Evolutionary conservation across 139 green algal species (phyloP).

Genomic region (Chlamydomonas asymmetrica): DNA sequence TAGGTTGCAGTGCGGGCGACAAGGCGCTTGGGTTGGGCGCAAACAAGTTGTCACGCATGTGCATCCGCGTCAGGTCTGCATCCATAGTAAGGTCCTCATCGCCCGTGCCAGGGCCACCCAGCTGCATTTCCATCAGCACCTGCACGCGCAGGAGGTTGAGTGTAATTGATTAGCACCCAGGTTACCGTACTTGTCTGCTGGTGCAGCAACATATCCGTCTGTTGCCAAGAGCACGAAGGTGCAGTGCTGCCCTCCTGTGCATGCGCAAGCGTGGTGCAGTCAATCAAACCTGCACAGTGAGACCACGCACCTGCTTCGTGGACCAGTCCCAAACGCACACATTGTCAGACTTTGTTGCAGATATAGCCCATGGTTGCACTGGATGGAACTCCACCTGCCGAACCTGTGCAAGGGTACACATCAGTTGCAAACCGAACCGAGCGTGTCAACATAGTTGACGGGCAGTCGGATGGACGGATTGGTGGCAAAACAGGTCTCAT

Average conservation of each 20-base stretch:
- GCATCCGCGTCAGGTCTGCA: slow-evolving; percentile 35
- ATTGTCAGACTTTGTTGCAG: slow-evolving; percentile 42
- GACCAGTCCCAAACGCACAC: slow-evolving; percentile 53
- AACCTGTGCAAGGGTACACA: slow-evolving; percentile 28
- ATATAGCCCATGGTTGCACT: slow-evolving; percentile 49
- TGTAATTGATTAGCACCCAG: no score
- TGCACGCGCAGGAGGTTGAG: no score
- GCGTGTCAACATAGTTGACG: not conserved
- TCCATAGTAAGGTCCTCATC: slow-evolving; percentile 42
- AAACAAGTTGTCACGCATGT: slow-evolving; percentile 25
- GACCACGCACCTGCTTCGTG: slow-evolving; percentile 55
- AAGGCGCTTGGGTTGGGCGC: slow-evolving; percentile 48
- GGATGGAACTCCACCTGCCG: slow-evolving; percentile 52
- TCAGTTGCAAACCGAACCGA: not conserved
- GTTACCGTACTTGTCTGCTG: no score
- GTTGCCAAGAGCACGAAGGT: no score
- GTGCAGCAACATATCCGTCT: no score
- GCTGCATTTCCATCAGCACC: slow-evolving; percentile 44
- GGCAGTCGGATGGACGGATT: not conserved
- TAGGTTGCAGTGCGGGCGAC: no score
- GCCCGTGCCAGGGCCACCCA: slow-evolving; percentile 40
- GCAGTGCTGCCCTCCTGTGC: no score
- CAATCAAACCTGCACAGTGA: no score
- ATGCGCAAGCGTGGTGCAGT: no score
- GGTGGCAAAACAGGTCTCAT: not conserved